Evolutionary conservation across 805 yeast species (phyloP).

Genomic region (Yarrowia deformans): DNA sequence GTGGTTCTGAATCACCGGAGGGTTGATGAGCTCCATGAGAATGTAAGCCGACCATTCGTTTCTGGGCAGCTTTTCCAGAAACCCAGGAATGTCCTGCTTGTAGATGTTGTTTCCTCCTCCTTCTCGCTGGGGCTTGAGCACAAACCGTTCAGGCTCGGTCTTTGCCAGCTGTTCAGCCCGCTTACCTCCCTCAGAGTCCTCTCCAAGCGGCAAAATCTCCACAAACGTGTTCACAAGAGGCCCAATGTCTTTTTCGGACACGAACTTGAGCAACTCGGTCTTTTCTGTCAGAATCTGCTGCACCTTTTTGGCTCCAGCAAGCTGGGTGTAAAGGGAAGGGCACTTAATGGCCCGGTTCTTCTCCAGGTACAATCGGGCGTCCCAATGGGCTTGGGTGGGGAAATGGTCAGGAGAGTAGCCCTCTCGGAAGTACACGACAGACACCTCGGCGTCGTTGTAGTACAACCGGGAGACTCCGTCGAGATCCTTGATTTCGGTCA

Average conservation of each 20-base stretch:
- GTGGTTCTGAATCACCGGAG: constrained; percentile 71
- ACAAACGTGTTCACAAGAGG: constrained; percentile 72
- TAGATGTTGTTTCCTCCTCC: constrained; percentile 98
- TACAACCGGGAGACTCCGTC: constrained; percentile 48
- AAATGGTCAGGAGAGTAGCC: constrained; percentile 90
- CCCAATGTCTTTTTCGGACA: constrained; percentile 49
- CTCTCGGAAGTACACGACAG: constrained; percentile 88
- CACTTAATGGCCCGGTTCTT: constrained; percentile 83
- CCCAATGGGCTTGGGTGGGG: constrained; percentile 72
- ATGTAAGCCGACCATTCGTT: constrained; percentile 89
- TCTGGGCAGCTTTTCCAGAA: constrained; percentile 65
- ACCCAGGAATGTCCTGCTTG: constrained; percentile 81
- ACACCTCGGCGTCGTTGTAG: constrained; percentile 66
- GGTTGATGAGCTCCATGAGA: constrained; percentile 89
- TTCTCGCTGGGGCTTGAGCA: constrained; percentile 96
- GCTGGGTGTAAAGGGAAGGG: constrained; percentile 86
- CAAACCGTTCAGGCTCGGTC: constrained; percentile 72
- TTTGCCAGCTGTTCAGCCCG: constrained; percentile 72
- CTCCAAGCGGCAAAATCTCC: constrained; percentile 84
- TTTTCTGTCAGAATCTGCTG: constrained; percentile 84
- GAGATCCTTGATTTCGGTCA: constrained; percentile 54
- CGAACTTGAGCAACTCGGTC: constrained; percentile 57
- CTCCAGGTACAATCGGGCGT: constrained; percentile 74
- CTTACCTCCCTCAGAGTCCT: constrained; percentile 62
- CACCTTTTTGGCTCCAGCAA: constrained; percentile 91